Evolutionary conservation across 305 asterid genomes (phyloP), one percentile per base, ranked within the genome.

Genomic region (Coffea humblotiana): DNA sequence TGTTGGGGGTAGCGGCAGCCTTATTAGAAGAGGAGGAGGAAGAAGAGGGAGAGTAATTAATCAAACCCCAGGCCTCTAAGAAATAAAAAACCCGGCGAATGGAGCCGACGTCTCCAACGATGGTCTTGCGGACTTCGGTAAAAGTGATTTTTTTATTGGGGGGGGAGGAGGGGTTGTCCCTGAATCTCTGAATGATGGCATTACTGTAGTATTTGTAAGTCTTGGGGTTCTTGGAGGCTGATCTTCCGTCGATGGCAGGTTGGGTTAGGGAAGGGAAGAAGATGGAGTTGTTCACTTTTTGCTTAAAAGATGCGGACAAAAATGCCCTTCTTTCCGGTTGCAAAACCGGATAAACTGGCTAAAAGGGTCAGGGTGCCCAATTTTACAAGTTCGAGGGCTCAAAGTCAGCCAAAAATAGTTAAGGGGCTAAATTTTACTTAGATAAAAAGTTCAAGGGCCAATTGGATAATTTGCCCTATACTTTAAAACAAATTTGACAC

Each of bases 51-150:
- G 90, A 29, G 84, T 91, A 90, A 86, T 96, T 96, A 66, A 96
- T 88, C 94, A 96, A 90, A 49, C 99, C 99, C 99, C 98, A 94
- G 47, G 93, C 79, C 79, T 96, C 98, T 82, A 86, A 80, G 82
- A 88, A 88, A 86, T 96, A 98, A 63, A 94, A 96, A 79, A 96
- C 94, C 82, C 96, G 91, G 72, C 98, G 89, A 79, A 94, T 86
- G 35, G 98, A 90, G 6, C 94, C 97, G 63, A 94, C 98, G 60
- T 96, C 98, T 18, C 98, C 99, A 19, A 92, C 85, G 74, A 91
- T 87, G 8, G 95, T 89, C 92, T 90, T 96, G 79, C 99, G 91
- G 80, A 90, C 90, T 78, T 96, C 98, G 11, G 98, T 94, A 82
- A 91, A 92, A 40, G 91, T 90, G 65, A 94, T 87, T 82, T 91